Percentiles rank a stretch among this genome's conserved stretches.
phyloP scores from a whole-genome alignment of 129 eudicot genomes.

The Cynara cardunculus region DNA sequence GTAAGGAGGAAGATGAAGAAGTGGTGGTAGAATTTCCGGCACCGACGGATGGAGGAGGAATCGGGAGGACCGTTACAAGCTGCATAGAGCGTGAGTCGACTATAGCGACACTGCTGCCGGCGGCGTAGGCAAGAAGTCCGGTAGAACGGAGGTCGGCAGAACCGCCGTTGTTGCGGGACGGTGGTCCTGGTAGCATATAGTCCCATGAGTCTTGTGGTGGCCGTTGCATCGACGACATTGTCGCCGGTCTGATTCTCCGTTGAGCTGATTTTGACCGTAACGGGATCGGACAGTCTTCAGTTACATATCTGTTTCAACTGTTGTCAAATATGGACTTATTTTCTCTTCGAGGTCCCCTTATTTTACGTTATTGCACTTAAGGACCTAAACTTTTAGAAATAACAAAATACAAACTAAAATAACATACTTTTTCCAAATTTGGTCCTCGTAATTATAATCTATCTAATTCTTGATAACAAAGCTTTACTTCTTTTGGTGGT shows the following conservation, averaged over 20 bases:
- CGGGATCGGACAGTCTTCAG: background rate
- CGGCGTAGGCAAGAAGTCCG: slow-evolving; percentile 38
- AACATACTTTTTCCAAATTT: background rate
- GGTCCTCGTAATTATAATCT: background rate
- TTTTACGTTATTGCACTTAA: background rate
- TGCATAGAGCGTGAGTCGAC: slow-evolving; percentile 34
- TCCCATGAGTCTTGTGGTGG: slow-evolving; percentile 48
- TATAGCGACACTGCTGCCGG: slow-evolving; percentile 32
- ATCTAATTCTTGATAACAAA: too few relatives aligned
- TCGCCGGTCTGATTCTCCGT: slow-evolving; percentile 17
- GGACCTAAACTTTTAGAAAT: background rate
- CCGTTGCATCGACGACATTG: slow-evolving; percentile 26
- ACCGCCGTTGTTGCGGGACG: slow-evolving; percentile 37
- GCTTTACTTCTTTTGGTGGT: too few relatives aligned
- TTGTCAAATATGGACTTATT: slow-evolving; percentile 9
- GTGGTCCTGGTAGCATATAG: slow-evolving; percentile 84
- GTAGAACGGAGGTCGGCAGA: slow-evolving; percentile 41
- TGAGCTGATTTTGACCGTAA: slow-evolving; percentile 12
- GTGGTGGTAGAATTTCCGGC: background rate
- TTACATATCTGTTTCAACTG: slow-evolving; percentile 8
- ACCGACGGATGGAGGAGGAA: slow-evolving; percentile 24
- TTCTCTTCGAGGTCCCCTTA: background rate
- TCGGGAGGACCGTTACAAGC: slow-evolving; percentile 40
- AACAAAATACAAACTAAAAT: background rate
- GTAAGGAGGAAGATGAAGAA: slow-evolving; percentile 19